Evolutionary conservation across 2,329 filamentous ascomycete genomes (phyloP).

Genomic region (Penicillium sp.): DNA sequence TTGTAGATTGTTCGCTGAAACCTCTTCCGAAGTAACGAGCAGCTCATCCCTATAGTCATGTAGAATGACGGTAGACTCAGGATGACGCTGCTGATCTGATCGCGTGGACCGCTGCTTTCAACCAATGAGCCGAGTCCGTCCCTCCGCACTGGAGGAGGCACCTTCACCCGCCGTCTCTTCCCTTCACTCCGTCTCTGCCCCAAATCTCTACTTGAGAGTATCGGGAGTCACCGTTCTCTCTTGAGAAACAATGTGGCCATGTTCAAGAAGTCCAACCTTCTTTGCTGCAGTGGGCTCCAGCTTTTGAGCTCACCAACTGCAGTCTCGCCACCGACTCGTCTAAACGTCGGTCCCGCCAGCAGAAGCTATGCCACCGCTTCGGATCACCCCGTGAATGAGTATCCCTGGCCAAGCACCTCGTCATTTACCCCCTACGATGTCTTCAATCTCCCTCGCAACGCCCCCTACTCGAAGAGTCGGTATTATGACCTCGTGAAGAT

Average conservation of each 20-base stretch:
- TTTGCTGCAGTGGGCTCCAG: conserved; percentile 41
- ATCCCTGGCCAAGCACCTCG: conserved; percentile 45
- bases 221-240: conserved; percentile 17
- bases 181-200: too few relatives aligned
- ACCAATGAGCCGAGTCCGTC: not conserved
- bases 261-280: conserved; percentile 47
- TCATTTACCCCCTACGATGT: conserved; percentile 81
- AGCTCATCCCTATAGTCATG: too few relatives aligned
- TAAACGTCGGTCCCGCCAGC: conserved; percentile 22
- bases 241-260: conserved; percentile 41
- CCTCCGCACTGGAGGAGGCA: too few relatives aligned
- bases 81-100: too few relatives aligned
- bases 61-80: too few relatives aligned
- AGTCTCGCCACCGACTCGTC: conserved; percentile 21
- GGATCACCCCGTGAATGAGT: conserved; percentile 29
- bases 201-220: too few relatives aligned
- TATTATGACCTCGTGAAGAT: conserved; percentile 93
- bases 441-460: conserved; percentile 60
- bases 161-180: too few relatives aligned
- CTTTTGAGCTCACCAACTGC: conserved; percentile 29
- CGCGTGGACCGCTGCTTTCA: too few relatives aligned
- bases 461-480: conserved; percentile 73
- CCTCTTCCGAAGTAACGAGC: too few relatives aligned
- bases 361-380: conserved; percentile 37
- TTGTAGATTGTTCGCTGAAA: not conserved